Evolutionary conservation across 1,284 basidiomycete species (phyloP).

Genomic region (Ceratobasidium sp.): DNA sequence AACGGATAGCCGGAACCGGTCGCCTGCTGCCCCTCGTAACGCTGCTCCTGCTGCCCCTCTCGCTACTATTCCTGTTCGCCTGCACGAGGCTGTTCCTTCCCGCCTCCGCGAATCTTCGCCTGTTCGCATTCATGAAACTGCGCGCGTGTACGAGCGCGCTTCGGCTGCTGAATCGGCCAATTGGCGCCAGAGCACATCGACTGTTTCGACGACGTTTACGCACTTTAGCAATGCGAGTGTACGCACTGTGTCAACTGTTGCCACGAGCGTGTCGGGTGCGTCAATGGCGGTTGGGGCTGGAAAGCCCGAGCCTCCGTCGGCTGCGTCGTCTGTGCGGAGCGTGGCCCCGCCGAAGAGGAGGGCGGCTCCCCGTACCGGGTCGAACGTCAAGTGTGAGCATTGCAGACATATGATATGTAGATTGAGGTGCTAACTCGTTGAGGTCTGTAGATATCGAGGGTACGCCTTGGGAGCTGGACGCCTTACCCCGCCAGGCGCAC

Average conservation of each 20-base stretch:
- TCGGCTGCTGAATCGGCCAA: slow-evolving; percentile 39
- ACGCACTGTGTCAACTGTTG: slow-evolving; percentile 76
- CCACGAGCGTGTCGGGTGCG: slow-evolving; percentile 74
- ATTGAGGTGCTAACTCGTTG: background rate
- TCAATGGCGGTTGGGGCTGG: slow-evolving; percentile 54
- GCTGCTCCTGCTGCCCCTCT: slow-evolving; percentile 1
- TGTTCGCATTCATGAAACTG: slow-evolving; percentile 54
- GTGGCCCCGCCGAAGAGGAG: slow-evolving; percentile 24
- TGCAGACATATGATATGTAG: slow-evolving; percentile 23
- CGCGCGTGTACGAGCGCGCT: slow-evolving; percentile 51
- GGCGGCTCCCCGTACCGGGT: slow-evolving; percentile 48
- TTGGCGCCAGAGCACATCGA: slow-evolving; percentile 57
- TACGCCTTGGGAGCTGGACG: slow-evolving; percentile 74
- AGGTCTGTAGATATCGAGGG: slow-evolving; percentile 69
- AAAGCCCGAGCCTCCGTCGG: background rate
- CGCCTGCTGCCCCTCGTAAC: slow-evolving; percentile 4
- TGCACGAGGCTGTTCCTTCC: too few species aligned
- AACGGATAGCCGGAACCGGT: slow-evolving; percentile 7
- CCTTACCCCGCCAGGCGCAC: slow-evolving; percentile 71
- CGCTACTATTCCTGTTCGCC: background rate
- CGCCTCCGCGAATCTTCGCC: too few species aligned
- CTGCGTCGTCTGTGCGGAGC: slow-evolving; percentile 33
- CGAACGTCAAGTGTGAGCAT: slow-evolving; percentile 81
- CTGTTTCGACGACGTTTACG: slow-evolving; percentile 71
- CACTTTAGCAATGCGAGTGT: slow-evolving; percentile 78